phyloP scores from a whole-genome alignment of 208 protist species.

The Acanthamoeba healyi region DNA sequence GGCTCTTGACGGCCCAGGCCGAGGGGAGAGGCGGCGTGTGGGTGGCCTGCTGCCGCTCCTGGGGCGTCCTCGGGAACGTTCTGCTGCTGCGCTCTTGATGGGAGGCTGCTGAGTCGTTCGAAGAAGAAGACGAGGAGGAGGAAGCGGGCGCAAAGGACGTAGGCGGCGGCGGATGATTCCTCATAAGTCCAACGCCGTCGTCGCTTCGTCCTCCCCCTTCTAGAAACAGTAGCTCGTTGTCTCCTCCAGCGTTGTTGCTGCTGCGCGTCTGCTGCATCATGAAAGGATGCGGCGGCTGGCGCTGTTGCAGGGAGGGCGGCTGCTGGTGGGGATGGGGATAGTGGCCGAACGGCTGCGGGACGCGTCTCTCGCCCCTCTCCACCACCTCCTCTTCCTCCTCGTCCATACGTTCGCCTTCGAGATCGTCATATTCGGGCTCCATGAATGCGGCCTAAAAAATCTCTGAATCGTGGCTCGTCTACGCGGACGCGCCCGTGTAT shows the following conservation, averaged over 20 bases:
- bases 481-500: constrained; percentile 7
- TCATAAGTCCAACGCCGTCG: no score
- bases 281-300: no score
- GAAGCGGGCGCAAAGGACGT: not conserved
- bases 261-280: no score
- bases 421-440: constrained; percentile 23
- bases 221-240: no score
- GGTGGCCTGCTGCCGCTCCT: constrained; percentile 50
- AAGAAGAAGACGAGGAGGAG: not conserved
- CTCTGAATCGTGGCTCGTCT: not conserved
- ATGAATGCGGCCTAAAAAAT: not conserved
- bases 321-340: not conserved
- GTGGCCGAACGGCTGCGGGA: not conserved
- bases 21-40: constrained; percentile 56
- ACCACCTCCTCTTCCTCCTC: not conserved
- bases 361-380: not conserved
- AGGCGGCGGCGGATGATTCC: no score
- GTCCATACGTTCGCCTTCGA: not conserved
- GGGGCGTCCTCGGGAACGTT: not conserved
- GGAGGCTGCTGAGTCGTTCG: not conserved
- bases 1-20: constrained; percentile 61
- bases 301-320: no score
- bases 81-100: not conserved
- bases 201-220: no score
- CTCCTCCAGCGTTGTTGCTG: no score